Evolutionary conservation across 495 filamentous ascomycete genomes (phyloP).

Genomic region (Aspergillus heteromorphus): DNA sequence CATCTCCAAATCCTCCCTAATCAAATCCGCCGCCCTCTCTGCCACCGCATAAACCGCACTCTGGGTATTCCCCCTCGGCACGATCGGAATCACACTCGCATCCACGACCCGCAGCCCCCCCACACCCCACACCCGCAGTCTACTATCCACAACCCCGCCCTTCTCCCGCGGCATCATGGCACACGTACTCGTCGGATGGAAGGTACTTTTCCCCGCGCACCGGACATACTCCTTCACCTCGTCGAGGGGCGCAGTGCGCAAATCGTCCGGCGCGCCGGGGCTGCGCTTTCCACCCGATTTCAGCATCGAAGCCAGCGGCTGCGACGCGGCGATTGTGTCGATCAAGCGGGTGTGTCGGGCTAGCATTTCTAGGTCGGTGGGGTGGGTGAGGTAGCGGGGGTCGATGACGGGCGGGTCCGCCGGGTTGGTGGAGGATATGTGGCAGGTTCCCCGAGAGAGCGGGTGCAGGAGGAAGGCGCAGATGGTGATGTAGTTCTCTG

Average conservation of each 20-base stretch:
- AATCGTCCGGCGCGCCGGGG: slow-evolving; percentile 7
- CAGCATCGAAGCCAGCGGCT: slow-evolving; percentile 27
- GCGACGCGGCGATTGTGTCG: slow-evolving; percentile 31
- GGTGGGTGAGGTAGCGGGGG: slow-evolving; percentile 22
- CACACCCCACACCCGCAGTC: slow-evolving; percentile 45
- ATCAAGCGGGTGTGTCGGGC: slow-evolving; percentile 41
- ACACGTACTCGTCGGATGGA: slow-evolving; percentile 40
- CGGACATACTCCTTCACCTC: slow-evolving; percentile 17
- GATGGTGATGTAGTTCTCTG: slow-evolving; percentile 15
- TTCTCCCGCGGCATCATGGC: slow-evolving; percentile 51
- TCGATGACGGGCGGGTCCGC: slow-evolving; percentile 18
- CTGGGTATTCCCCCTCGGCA: slow-evolving; percentile 47
- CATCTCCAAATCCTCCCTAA: slow-evolving; percentile 22
- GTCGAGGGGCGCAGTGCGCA: slow-evolving; percentile 17
- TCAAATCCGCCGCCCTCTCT: slow-evolving; percentile 45
- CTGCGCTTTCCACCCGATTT: slow-evolving; percentile 13
- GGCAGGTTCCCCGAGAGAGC: slow-evolving; percentile 19
- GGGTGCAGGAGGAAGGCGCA: slow-evolving; percentile 15
- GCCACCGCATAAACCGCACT: slow-evolving; percentile 55
- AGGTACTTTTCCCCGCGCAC: slow-evolving; percentile 14
- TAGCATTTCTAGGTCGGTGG: slow-evolving; percentile 35
- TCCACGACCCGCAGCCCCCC: slow-evolving; percentile 47
- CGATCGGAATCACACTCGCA: slow-evolving; percentile 52
- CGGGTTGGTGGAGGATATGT: slow-evolving; percentile 16
- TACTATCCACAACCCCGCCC: slow-evolving; percentile 43